Evolutionary conservation across 345 rosid species (phyloP), one percentile per base, ranked within the genome.

Genomic region (Gossypium bickii): DNA sequence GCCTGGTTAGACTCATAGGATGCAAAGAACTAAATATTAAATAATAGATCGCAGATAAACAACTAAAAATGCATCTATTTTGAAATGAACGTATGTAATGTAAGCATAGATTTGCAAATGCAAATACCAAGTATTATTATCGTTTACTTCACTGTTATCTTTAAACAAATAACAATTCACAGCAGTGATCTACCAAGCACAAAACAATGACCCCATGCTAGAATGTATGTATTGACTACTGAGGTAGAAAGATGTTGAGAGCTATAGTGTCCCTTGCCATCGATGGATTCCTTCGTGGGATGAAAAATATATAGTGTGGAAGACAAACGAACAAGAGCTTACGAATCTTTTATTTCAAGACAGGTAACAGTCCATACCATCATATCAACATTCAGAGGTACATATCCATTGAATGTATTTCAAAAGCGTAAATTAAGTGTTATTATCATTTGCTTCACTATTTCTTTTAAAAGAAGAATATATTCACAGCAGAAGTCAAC

Each of bases 241-340:
- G n/a, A 17, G 2, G 17, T 6, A 5, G n/a, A 53, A n/a, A 51
- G 7, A 2, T 7, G 24, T n/a, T 56, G 25, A 9, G 27, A 20
- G 60, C 20, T 56, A 27, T 57, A 22, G 25, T 2, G 12, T 22
- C 29, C 13, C 20, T 25, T 12, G 83, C 80, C 80, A 82, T 4
- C 78, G 72, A 80, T 78, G 73, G 29, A 67, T 51, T 29, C 59
- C 51, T 17, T 67, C 76, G 9, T n/a, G n/a, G 52, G 76, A 73
- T n/a, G 51, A 18, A 55, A 8, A 72, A 72, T 52, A 72, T 25
- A 22, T n/a, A 59, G 44, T 17, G 12, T 20, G 67, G 27, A 20
- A 56, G 10, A 24, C 25, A 56, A 56, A 9, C 25, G 13, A 56
- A 2, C 60, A 9, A 56, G 20, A 49, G 25, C n/a, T 67, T 12